A percentile compares a stretch with the other conserved stretches of the same genome.
These are phyloP conservation scores for Conringia planisiliqua DNA, from an alignment of 345 rosid species.

Conservation along the genomic window DNA sequence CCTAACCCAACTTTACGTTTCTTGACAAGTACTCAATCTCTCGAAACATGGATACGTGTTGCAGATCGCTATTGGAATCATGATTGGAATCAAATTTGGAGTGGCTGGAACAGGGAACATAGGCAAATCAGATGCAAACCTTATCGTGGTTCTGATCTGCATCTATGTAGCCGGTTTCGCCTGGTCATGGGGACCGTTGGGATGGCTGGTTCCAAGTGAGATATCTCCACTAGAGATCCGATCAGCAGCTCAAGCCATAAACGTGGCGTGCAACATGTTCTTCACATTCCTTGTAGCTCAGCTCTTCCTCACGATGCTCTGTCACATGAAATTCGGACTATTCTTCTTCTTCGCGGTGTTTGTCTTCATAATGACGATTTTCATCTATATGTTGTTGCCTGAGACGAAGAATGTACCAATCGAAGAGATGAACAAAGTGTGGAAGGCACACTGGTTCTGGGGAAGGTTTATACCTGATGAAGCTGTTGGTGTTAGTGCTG, in stretches of 20 bases:
- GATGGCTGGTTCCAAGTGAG: slow-evolving; percentile 68
- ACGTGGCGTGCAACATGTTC: slow-evolving; percentile 52
- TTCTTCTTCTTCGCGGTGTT: slow-evolving; percentile 49
- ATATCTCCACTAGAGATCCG: slow-evolving; percentile 61
- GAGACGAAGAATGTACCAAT: slow-evolving; percentile 41
- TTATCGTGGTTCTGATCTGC: slow-evolving; percentile 43
- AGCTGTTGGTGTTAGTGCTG: slow-evolving; percentile 27
- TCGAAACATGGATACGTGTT: not conserved
- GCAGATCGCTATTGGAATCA: slow-evolving; percentile 39
- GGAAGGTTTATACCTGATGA: slow-evolving; percentile 38
- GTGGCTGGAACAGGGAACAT: slow-evolving; percentile 38
- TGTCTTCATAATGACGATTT: slow-evolving; percentile 44
- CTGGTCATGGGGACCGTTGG: slow-evolving; percentile 75
- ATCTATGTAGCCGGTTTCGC: slow-evolving; percentile 51
- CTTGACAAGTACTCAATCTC: not conserved
- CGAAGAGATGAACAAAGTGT: slow-evolving; percentile 39
- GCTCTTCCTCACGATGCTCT: slow-evolving; percentile 53
- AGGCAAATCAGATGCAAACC: slow-evolving; percentile 28
- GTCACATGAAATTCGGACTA: slow-evolving; percentile 47
- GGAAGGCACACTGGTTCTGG: slow-evolving; percentile 42
- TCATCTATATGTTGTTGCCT: slow-evolving; percentile 44
- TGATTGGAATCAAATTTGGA: slow-evolving; percentile 54
- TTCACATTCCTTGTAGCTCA: slow-evolving; percentile 61
- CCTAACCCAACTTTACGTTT: not conserved
- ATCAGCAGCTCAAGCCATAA: slow-evolving; percentile 58